Evolutionary conservation across 1,284 basidiomycete genomes (phyloP).

Genomic region (Schizophyllum commune): DNA sequence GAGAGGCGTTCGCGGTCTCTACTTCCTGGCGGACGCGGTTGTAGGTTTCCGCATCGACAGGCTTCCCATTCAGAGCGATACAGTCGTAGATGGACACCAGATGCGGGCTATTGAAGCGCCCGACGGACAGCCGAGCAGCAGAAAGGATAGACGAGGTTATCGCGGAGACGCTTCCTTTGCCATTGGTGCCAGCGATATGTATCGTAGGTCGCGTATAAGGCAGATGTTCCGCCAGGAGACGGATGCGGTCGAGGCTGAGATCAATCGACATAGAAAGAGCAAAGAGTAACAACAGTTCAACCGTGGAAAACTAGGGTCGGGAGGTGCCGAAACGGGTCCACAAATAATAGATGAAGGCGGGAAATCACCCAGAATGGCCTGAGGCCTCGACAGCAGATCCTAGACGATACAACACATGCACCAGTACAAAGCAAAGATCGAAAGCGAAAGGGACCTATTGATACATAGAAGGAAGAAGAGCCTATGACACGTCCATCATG

Average conservation of each 20-base stretch:
- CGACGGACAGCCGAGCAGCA: constrained; percentile 35
- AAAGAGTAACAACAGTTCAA: not conserved
- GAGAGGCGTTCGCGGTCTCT: constrained; percentile 38
- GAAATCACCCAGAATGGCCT: no score
- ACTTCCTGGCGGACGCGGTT: constrained; percentile 41
- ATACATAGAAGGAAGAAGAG: not conserved
- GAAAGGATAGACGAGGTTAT: constrained; percentile 31
- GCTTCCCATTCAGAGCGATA: constrained; percentile 60
- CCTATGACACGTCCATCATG: constrained; percentile 22
- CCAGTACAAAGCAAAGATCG: no score
- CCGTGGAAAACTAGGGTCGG: not conserved
- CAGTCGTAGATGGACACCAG: constrained; percentile 75
- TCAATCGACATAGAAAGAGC: constrained; percentile 57
- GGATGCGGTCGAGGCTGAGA: constrained; percentile 71
- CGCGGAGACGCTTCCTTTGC: constrained; percentile 90
- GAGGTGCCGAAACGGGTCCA: not conserved
- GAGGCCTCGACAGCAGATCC: no score
- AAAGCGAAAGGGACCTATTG: no score
- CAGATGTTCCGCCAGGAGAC: constrained; percentile 48
- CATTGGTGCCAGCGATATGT: constrained; percentile 89
- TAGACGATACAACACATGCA: no score
- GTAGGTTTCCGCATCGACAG: constrained; percentile 50
- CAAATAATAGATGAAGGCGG: no score
- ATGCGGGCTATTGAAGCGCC: constrained; percentile 92
- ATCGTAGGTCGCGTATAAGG: constrained; percentile 75